Base-by-base conservation (phyloP, 1,284 basidiomycete genomes). In the Tilletiaria anomala region DNA sequence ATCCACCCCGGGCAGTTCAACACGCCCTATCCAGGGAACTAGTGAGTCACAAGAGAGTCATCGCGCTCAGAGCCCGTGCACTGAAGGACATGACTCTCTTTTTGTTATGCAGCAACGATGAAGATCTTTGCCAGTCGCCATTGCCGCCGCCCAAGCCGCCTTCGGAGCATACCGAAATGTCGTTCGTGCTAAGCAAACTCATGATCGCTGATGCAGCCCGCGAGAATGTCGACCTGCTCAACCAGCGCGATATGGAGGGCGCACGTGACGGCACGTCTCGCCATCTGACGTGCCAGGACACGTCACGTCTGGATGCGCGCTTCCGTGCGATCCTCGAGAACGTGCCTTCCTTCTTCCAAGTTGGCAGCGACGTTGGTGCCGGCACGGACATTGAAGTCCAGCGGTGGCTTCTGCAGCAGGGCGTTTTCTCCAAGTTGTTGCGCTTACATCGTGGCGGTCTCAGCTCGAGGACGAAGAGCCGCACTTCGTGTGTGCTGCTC, bases 361-460 rank as follows among this genome's bases (percentile, higher is more conserved):
- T n/a, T n/a, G n/a, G n/a, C n/a, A 53, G 50, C 16, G 53, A 58
- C 37, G 47, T 50, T 11, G 53, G 55, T 24, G 42, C 22, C 33
- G 45, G 47, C 19, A 48, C 47, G 17, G 47, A 50, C 5, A 43
- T 53, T 1, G 58, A 61, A 42, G 53, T 65, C 32, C 54, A 62
- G 39, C 50, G 60, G 10, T 65, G 59, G 58, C 40, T 62, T 22
- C 48, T 65, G 19, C 56, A 61, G 45, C 61, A 63, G 45, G 45
- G 42, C 16, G 51, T 62, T 2, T 63, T 65, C 40, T 54, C 54
- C 50, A 56, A 57, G 44, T 50, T 65, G 4, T 42, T 65, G 11
- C 47, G 50, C 16, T 48, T 65, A 14, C 61, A 65, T 33, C 53
- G 61, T n/a, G 26, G 8, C 12, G 49, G 50, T 15, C 41, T 65